phyloP scores from a whole-genome alignment of 129 eudicot genomes.

The Chrysanthemum lavandulifolium region DNA sequence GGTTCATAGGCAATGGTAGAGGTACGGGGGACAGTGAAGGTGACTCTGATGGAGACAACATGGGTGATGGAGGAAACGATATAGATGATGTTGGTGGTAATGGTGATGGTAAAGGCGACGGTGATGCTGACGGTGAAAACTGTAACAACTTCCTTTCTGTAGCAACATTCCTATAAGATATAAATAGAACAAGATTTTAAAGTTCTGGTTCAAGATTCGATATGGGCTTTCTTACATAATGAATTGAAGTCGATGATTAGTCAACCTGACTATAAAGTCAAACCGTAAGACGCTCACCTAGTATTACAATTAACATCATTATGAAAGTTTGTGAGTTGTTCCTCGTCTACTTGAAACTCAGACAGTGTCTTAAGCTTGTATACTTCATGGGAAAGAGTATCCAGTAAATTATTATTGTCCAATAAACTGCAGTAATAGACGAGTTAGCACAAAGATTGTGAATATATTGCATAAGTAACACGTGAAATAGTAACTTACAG shows the following conservation, averaged over 20 bases:
- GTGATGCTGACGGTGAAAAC: constrained; percentile 16
- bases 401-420: constrained; percentile 54
- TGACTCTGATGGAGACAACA: constrained; percentile 28
- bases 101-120: constrained; percentile 34
- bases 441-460: constrained; percentile 9
- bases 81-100: constrained; percentile 31
- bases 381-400: constrained; percentile 49
- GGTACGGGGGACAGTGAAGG: constrained; percentile 40
- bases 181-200: neutral
- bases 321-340: constrained; percentile 33
- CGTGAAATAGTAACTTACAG: constrained; percentile 46
- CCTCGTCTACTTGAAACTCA: constrained; percentile 58
- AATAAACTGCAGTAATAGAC: constrained; percentile 40
- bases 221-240: neutral
- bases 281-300: constrained; percentile 21
- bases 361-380: constrained; percentile 46
- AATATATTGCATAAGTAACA: neutral
- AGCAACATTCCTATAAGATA: constrained; percentile 37
- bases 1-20: constrained; percentile 35
- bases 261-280: neutral
- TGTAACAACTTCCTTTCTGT: constrained; percentile 51
- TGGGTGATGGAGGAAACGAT: constrained; percentile 28
- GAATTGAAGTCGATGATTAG: neutral
- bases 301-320: constrained; percentile 25
- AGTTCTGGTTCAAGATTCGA: neutral